Base-by-base conservation (phyloP, 805 yeast genomes). In the baker's yeast (Saccharomyces cerevisiae) region DNA sequence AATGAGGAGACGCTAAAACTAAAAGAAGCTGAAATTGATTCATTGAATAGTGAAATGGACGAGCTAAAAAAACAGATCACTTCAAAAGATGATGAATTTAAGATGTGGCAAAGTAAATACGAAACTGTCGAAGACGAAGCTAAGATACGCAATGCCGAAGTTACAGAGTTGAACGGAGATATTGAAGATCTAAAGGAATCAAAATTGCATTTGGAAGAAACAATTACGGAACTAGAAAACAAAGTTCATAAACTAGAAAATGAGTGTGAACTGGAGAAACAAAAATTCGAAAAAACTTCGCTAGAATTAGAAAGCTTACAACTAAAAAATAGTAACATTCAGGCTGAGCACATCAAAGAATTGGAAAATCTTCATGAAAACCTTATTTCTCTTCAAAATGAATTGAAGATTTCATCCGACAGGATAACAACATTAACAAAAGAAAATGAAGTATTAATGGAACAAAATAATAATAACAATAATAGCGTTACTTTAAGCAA, bases 291-390 rank as follows among this genome's bases (percentile, higher is more conserved):
- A 55, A 67, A 56, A 57, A 54, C 50, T 41, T 53, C 57, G 49
- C 53, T 53, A 49, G 70, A 59, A 29, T 61, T 57, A 58, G 75
- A 65, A 63, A 64, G 60, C 61, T 48, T 63, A 3, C 65, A 64
- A 47, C 51, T 59, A 32, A 65, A 59, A 50, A 59, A 57, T 36
- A 53, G 55, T 30, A 60, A 63, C 49, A 41, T 66, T 17, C 76
- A 73, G 48, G 62, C 66, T 8, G 73, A 72, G n/a, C 73, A 73
- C 53, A 46, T 73, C 21, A 61, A 67, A 6, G 76, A 73, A 51
- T 57, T 72, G 29, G 76, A 71, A 55, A 57, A 66, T 11, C 59
- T 71, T 47, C 76, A 73, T 50, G 60, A 63, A 6, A 70, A 70
- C 47, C 61, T 73, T 62, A 67, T 67, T 11, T 64, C 68, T 22